These are phyloP conservation scores for Trametes polyzona DNA, from an alignment of 1,284 basidiomycete species.

Conservation along the genomic window DNA sequence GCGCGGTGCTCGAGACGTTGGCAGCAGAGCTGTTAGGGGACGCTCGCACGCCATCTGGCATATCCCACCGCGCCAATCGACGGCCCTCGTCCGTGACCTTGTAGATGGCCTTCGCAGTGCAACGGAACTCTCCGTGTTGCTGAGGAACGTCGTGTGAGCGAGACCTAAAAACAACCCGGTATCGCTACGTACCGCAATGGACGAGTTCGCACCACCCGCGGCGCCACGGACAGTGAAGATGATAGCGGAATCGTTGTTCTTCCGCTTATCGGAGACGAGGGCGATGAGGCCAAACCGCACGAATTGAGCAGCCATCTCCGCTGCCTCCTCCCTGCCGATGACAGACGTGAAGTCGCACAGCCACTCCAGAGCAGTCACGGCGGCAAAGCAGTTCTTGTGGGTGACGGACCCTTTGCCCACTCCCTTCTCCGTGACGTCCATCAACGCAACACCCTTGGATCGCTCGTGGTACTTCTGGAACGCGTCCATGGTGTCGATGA, in stretches of 20 bases:
- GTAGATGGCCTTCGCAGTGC: conserved; percentile 94
- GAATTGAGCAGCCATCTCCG: conserved; percentile 97
- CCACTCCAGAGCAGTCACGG: conserved; percentile 92
- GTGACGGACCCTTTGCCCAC: conserved; percentile 49
- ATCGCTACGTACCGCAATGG: conserved; percentile 62
- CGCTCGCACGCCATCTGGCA: conserved; percentile 43
- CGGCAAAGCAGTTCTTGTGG: conserved; percentile 85
- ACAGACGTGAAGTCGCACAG: conserved; percentile 97
- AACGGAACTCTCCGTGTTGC: conserved; percentile 94
- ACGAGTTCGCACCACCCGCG: conserved; percentile 71
- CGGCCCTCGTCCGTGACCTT: conserved; percentile 91
- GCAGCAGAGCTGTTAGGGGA: conserved; percentile 71
- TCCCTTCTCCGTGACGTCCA: conserved; percentile 67
- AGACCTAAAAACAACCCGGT: conserved; percentile 7
- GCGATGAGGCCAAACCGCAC: conserved; percentile 92
- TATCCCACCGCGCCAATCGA: conserved; percentile 83
- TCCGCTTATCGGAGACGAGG: conserved; percentile 86
- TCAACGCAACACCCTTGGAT: conserved; percentile 75
- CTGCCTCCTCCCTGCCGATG: conserved; percentile 94
- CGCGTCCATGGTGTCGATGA: conserved; percentile 57
- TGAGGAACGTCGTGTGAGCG: conserved; percentile 34
- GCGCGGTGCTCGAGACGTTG: conserved; percentile 50
- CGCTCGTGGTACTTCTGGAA: conserved; percentile 81
- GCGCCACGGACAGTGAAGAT: conserved; percentile 90
- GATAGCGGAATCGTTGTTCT: conserved; percentile 86